Conservation (phyloP, 441 rosid genomes). For the Populus trichocarpa region DNA sequence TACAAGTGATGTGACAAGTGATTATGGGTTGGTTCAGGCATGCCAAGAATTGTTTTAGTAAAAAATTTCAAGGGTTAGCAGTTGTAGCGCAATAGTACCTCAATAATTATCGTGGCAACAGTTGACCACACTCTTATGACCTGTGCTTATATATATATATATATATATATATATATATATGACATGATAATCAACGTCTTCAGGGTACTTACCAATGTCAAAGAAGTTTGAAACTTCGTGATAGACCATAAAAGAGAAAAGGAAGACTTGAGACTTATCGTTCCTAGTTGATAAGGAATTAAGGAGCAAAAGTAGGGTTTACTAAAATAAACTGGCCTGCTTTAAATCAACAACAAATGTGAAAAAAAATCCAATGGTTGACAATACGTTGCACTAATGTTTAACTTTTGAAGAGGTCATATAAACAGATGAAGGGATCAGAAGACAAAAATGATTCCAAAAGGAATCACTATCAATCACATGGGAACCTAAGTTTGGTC, state of each 20-base stretch:
- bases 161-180: too few species aligned
- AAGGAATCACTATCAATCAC: conserved; percentile 45
- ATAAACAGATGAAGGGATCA: conserved; percentile 23
- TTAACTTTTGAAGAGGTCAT: conserved; percentile 9
- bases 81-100: not conserved
- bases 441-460: conserved; percentile 36
- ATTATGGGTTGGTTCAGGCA: not conserved
- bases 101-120: not conserved
- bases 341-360: not conserved
- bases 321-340: not conserved
- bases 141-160: not conserved
- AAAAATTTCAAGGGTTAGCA: not conserved
- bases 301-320: not conserved
- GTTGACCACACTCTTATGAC: not conserved
- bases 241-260: not conserved
- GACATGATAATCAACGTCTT: not conserved
- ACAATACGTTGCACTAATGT: conserved; percentile 16
- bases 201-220: not conserved
- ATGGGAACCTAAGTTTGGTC: conserved; percentile 48
- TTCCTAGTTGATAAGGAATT: not conserved
- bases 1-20: not conserved
- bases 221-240: not conserved
- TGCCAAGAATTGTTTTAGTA: not conserved
- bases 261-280: not conserved
- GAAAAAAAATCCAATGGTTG: conserved; percentile 19